These are phyloP conservation scores for Multifurca ochricompacta DNA, from an alignment of 768 basidiomycete genomes.

Conservation along the genomic window DNA sequence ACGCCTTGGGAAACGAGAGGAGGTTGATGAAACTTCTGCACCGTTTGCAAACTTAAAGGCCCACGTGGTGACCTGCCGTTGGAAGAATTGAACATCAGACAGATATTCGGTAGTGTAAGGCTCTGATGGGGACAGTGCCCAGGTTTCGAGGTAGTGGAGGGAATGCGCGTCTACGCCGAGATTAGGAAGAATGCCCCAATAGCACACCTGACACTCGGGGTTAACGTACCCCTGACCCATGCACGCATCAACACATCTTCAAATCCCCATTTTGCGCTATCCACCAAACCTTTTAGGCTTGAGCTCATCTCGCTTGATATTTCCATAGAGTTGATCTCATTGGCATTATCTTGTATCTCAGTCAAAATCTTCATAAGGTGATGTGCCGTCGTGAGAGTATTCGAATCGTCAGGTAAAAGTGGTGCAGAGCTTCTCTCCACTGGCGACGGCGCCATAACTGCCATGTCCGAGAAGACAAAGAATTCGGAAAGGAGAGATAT, in stretches of 20 bases:
- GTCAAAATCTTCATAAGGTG: constrained; percentile 73
- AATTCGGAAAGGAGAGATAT: constrained; percentile 79
- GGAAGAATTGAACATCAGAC: constrained; percentile 70
- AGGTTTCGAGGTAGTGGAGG: constrained; percentile 83
- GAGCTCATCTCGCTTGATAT: constrained; percentile 67
- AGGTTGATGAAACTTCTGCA: constrained; percentile 45
- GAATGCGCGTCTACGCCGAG: constrained; percentile 59
- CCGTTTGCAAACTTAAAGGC: constrained; percentile 81
- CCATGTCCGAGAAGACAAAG: constrained; percentile 74
- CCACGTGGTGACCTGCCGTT: constrained; percentile 64
- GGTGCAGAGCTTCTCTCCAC: constrained; percentile 35
- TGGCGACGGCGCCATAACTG: constrained; percentile 49
- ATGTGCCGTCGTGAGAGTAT: constrained; percentile 74
- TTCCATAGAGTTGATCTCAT: constrained; percentile 73
- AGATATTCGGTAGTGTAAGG: constrained; percentile 68
- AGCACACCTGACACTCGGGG: background rate
- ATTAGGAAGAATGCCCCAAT: background rate
- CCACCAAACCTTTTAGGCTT: constrained; percentile 64
- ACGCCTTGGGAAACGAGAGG: constrained; percentile 47
- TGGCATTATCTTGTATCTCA: constrained; percentile 82
- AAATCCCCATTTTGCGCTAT: constrained; percentile 83
- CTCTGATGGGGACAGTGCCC: constrained; percentile 57
- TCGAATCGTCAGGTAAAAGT: constrained; percentile 65
- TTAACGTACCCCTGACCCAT: constrained; percentile 73
- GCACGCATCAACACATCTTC: constrained; percentile 66